Conservation (phyloP, 2,329 filamentous ascomycete species). For the Ophioceras dolichostomum region DNA sequence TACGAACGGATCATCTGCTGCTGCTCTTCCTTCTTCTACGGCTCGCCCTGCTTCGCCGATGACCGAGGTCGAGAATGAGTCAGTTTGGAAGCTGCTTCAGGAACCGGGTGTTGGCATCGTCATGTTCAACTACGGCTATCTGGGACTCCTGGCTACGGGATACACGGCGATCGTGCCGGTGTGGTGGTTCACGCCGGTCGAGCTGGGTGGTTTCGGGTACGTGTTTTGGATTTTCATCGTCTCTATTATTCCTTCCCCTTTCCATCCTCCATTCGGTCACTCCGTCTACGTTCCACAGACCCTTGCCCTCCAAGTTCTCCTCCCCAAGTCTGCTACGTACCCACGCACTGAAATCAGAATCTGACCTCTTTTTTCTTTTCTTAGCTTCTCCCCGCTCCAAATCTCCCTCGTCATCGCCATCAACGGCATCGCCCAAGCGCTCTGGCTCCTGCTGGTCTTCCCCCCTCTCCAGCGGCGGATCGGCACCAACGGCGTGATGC, state of each 20-base stretch:
- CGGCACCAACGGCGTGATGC: conserved; percentile 52
- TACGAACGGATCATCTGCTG: not conserved
- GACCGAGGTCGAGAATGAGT: conserved; percentile 17
- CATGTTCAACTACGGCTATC: conserved; percentile 51
- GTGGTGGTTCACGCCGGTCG: conserved; percentile 51
- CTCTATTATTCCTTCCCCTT: conserved; percentile 56
- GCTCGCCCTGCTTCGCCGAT: not conserved
- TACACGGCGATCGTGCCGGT: conserved; percentile 62
- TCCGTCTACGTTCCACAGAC: no score
- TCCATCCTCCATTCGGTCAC: no score
- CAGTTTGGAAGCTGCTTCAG: conserved; percentile 42
- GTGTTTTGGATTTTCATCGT: conserved; percentile 31
- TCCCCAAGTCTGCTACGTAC: no score
- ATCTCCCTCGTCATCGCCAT: conserved; percentile 57
- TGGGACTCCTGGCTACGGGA: conserved; percentile 56
- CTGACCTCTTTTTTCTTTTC: no score
- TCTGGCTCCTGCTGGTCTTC: conserved; percentile 62
- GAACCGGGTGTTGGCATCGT: conserved; percentile 54
- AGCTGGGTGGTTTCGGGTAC: conserved; percentile 47
- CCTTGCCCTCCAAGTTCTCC: no score
- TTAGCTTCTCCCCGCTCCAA: conserved; percentile 41
- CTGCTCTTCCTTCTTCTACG: not conserved
- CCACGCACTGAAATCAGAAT: no score
- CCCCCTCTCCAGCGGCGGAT: conserved; percentile 48
- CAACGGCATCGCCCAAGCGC: conserved; percentile 52